Evolutionary conservation across 257 asterid genomes (phyloP).

Genomic region (Petunia axillaris): DNA sequence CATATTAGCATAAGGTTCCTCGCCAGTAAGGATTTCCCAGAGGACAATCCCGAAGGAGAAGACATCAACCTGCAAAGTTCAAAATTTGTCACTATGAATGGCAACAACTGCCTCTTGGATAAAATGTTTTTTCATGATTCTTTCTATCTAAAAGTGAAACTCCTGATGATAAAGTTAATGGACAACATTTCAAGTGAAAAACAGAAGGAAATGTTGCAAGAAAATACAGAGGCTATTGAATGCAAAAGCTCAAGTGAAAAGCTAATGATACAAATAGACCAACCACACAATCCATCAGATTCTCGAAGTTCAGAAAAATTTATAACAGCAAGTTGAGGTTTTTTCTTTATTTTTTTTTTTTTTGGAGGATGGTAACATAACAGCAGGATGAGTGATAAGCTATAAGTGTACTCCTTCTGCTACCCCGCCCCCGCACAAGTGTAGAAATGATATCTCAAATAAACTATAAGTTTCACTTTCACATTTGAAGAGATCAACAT

Average conservation of each 20-base stretch:
- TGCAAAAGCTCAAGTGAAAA: background rate
- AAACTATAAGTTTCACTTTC: background rate
- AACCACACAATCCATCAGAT: background rate
- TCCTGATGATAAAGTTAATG: background rate
- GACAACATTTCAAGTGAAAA: slow-evolving; percentile 8
- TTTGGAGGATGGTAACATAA: background rate
- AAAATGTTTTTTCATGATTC: background rate
- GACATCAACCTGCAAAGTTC: slow-evolving; percentile 27
- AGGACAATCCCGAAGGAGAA: slow-evolving; percentile 31
- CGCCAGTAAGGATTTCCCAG: slow-evolving; percentile 33
- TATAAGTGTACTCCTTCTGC: background rate
- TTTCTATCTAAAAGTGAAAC: background rate
- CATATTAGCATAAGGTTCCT: slow-evolving; percentile 32
- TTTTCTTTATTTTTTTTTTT: too few species aligned
- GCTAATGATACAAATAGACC: slow-evolving; percentile 8
- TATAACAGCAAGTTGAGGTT: background rate
- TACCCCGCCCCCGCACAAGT: background rate
- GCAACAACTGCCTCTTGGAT: background rate
- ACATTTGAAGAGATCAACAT: background rate
- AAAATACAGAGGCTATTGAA: background rate
- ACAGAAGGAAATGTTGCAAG: background rate
- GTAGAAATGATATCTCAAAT: background rate
- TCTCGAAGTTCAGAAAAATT: background rate
- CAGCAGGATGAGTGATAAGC: background rate
- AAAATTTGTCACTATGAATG: background rate